Conservation (phyloP, 371 early-diverging fungal species). For the Circinella minor region DNA sequence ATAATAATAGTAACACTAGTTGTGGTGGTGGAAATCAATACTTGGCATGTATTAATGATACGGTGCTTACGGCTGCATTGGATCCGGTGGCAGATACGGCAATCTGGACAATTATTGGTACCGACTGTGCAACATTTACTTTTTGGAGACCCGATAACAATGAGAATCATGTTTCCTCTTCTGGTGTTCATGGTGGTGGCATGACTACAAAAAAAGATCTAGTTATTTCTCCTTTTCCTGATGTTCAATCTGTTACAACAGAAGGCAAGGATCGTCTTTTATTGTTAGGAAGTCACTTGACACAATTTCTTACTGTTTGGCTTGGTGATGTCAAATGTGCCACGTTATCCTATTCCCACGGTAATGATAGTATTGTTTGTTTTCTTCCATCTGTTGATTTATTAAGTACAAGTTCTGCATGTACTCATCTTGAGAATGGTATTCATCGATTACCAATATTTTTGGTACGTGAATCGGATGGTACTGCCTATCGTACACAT, state of each 20-base stretch:
- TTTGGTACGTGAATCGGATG: conserved; percentile 22
- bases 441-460: conserved; percentile 21
- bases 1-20: conserved; percentile 26
- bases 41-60: conserved; percentile 74
- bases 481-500: conserved; percentile 27
- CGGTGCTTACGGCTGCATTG: conserved; percentile 71
- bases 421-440: conserved; percentile 1
- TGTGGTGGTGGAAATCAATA: conserved; percentile 48
- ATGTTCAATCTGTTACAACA: conserved; percentile 4
- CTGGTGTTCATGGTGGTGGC: background rate
- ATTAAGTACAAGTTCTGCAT: conserved; percentile 31
- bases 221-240: conserved; percentile 16
- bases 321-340: conserved; percentile 58
- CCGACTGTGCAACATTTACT: conserved; percentile 26
- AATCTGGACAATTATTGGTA: conserved; percentile 29
- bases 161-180: background rate
- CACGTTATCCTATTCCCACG: conserved; percentile 36
- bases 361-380: conserved; percentile 28
- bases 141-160: conserved; percentile 19
- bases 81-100: conserved; percentile 17
- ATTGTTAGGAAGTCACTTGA: conserved; percentile 64
- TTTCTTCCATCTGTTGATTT: conserved; percentile 29
- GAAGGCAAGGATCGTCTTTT: conserved; percentile 26
- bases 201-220: background rate
- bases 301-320: conserved; percentile 60